Percentiles rank a stretch among this genome's conserved stretches.
phyloP scores from a whole-genome alignment of 2,329 filamentous ascomycete genomes.

The Colletotrichum destructivum region DNA sequence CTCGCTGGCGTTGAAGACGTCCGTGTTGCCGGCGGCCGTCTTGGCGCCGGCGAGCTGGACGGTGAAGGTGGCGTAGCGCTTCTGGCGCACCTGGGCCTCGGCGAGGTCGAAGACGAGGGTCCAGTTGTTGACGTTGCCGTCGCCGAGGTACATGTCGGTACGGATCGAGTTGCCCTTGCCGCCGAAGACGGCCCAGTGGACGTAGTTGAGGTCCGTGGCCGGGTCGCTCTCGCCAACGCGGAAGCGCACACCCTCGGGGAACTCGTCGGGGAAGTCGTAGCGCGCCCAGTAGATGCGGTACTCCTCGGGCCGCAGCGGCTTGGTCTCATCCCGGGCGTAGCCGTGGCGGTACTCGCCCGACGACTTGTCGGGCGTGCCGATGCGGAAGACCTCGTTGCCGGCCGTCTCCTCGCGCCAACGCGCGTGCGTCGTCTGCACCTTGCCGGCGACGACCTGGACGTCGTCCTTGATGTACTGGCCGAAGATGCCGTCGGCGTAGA shows the following conservation, averaged over 20 bases:
- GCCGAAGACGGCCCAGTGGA: slow-evolving; percentile 74
- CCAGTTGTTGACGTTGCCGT: slow-evolving; percentile 68
- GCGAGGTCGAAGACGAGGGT: slow-evolving; percentile 64
- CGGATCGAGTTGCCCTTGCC: slow-evolving; percentile 63
- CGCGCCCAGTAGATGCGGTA: slow-evolving; percentile 72
- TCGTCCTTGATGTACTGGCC: slow-evolving; percentile 71
- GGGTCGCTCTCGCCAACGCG: slow-evolving; percentile 65
- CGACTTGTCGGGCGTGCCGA: slow-evolving; percentile 73
- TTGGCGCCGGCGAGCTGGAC: slow-evolving; percentile 76
- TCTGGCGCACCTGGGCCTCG: slow-evolving; percentile 57
- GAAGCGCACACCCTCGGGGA: slow-evolving; percentile 69
- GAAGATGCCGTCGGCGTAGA: slow-evolving; percentile 75
- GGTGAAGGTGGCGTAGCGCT: slow-evolving; percentile 69
- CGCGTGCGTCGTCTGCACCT: slow-evolving; percentile 55
- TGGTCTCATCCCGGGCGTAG: slow-evolving; percentile 58
- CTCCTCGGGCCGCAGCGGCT: slow-evolving; percentile 64
- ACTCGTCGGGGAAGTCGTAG: slow-evolving; percentile 71
- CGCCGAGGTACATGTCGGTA: slow-evolving; percentile 55
- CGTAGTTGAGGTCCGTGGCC: slow-evolving; percentile 68
- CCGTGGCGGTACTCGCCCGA: slow-evolving; percentile 73
- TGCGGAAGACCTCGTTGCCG: slow-evolving; percentile 73
- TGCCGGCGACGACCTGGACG: slow-evolving; percentile 57
- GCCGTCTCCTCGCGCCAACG: slow-evolving; percentile 69
- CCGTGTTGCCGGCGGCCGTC: slow-evolving; percentile 72
- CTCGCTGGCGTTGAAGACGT: slow-evolving; percentile 67